A percentile compares a stretch with the other conserved stretches of the same genome.
Evolutionary conservation across 306 rosid genomes (phyloP).

Genomic region (Neltuma alba): DNA sequence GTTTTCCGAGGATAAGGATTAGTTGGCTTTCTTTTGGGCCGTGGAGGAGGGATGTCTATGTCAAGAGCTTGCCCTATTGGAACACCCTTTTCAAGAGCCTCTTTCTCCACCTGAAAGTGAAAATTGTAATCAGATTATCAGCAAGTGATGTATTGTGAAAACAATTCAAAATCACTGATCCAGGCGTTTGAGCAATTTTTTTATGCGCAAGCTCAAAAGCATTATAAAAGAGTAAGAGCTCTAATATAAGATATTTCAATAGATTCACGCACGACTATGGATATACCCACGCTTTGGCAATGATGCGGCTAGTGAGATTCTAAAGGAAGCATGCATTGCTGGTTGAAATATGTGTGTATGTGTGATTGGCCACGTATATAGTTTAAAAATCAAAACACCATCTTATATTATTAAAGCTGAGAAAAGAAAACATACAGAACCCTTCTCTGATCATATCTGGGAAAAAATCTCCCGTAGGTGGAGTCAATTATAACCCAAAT

Average conservation of each 20-base stretch:
- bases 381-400: not conserved
- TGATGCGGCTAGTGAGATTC: not conserved
- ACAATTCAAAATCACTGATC: conserved; percentile 10
- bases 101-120: conserved; percentile 85
- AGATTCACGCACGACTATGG: not conserved
- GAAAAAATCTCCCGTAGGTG: not conserved
- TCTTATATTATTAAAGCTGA: not conserved
- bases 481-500: not conserved
- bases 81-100: conserved; percentile 74
- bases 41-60: conserved; percentile 95
- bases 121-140: conserved; percentile 35
- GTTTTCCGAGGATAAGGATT: conserved; percentile 96
- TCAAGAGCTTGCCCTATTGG: conserved; percentile 73
- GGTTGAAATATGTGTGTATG: not conserved
- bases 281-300: not conserved
- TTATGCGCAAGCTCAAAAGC: conserved; percentile 1
- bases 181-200: conserved; percentile 5
- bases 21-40: conserved; percentile 90
- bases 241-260: conserved; percentile 19
- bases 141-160: conserved; percentile 20
- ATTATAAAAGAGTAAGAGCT: not conserved
- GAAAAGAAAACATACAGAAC: not conserved
- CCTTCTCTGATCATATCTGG: not conserved
- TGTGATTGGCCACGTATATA: not conserved
- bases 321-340: not conserved